Percentiles rank a stretch among this genome's conserved stretches.
phyloP scores from a whole-genome alignment of 2,329 filamentous ascomycete species.

The Fusarium sarcochroum region DNA sequence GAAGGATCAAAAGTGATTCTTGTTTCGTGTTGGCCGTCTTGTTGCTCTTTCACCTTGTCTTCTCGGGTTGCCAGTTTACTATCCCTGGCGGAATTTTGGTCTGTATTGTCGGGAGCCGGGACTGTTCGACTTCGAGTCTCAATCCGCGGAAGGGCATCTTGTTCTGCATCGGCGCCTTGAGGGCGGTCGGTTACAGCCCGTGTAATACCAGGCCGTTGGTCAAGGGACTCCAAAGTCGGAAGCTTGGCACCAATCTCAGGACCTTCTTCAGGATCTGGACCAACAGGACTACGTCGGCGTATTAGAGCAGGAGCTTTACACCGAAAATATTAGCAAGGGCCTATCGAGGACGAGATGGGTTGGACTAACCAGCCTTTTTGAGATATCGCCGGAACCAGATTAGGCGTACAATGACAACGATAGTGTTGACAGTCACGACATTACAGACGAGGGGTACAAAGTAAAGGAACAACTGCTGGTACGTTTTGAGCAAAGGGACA shows the following conservation, averaged over 20 bases:
- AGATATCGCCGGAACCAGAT: slow-evolving; percentile 64
- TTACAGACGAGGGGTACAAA: slow-evolving; percentile 64
- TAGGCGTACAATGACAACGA: slow-evolving; percentile 63
- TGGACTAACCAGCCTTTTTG: slow-evolving; percentile 53
- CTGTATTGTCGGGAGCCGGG: slow-evolving; percentile 15
- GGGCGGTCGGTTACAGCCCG: slow-evolving; percentile 23
- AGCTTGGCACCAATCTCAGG: slow-evolving; percentile 16
- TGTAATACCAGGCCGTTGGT: slow-evolving; percentile 11
- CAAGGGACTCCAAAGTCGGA: slow-evolving; percentile 2
- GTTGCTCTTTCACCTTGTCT: slow-evolving; percentile 8
- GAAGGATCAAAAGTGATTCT: slow-evolving; percentile 51
- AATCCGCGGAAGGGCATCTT: slow-evolving; percentile 26
- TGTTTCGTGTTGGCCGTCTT: slow-evolving; percentile 10
- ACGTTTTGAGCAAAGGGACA: slow-evolving; percentile 62
- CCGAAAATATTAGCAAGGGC: slow-evolving; percentile 5
- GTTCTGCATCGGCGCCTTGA: slow-evolving; percentile 1
- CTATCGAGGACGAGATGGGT: background rate
- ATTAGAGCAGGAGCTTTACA: slow-evolving; percentile 36
- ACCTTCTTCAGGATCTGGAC: slow-evolving; percentile 20
- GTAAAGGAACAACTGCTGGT: slow-evolving; percentile 67
- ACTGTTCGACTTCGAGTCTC: slow-evolving; percentile 29
- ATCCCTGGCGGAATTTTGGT: background rate
- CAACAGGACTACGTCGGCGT: slow-evolving; percentile 11
- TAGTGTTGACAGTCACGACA: slow-evolving; percentile 63
- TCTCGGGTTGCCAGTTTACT: background rate